These are phyloP conservation scores for Albugo laibachii DNA, from an alignment of 352 stramenopile genomes.

Conservation along the genomic window DNA sequence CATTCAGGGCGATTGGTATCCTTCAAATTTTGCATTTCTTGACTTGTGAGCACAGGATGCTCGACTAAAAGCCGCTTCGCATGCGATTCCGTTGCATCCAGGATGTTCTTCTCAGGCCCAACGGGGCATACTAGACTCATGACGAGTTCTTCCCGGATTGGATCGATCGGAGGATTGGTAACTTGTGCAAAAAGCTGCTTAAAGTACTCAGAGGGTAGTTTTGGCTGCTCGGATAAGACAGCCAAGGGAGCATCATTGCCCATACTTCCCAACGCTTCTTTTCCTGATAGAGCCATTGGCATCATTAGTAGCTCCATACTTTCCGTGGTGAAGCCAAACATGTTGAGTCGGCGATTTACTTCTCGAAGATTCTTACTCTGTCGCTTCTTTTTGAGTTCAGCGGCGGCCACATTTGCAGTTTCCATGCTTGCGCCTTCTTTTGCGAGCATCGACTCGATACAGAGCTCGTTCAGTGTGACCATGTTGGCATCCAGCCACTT, in stretches of 20 bases:
- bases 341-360: conserved; percentile 84
- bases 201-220: conserved; percentile 94
- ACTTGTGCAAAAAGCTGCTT: conserved; percentile 93
- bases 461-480: conserved; percentile 72
- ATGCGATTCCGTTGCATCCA: conserved; percentile 66
- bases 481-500: conserved; percentile 85
- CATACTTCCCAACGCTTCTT: conserved; percentile 90
- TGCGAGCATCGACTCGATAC: conserved; percentile 5
- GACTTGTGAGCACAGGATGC: conserved; percentile 83
- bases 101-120: conserved; percentile 86
- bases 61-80: conserved; percentile 82
- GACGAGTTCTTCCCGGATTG: conserved; percentile 93
- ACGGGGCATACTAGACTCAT: conserved; percentile 94
- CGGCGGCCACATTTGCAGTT: conserved; percentile 5
- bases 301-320: conserved; percentile 90
- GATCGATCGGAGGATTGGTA: conserved; percentile 95
- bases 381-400: conserved; percentile 9
- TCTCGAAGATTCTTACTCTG: conserved; percentile 22
- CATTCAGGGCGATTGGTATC: conserved; percentile 35
- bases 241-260: conserved; percentile 89
- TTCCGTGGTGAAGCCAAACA: conserved; percentile 91
- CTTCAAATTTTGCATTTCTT: conserved; percentile 88
- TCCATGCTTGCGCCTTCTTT: background rate
- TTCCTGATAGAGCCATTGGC: conserved; percentile 86
- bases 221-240: conserved; percentile 84